Evolutionary conservation across 106 monocot species (phyloP).

Genomic region (Dendrobium chrysotoxum): DNA sequence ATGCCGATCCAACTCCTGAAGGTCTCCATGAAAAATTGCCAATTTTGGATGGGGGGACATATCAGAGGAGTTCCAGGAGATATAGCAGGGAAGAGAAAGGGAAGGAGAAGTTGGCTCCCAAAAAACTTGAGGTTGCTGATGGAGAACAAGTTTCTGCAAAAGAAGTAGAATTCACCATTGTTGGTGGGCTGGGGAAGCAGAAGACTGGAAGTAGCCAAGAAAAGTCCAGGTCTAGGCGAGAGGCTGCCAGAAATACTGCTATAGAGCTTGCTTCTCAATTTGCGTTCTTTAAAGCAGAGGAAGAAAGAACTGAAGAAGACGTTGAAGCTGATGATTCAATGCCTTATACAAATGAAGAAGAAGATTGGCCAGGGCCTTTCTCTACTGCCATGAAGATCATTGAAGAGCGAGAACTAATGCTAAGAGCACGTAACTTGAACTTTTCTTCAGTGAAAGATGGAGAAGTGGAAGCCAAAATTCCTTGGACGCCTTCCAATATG

Average conservation of each 20-base stretch:
- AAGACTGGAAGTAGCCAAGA: background rate
- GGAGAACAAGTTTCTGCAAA: background rate
- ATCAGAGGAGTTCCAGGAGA: background rate
- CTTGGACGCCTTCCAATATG: constrained; percentile 34
- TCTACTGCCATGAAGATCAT: constrained; percentile 56
- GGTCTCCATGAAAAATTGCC: background rate
- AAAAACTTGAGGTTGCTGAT: constrained; percentile 4
- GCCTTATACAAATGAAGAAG: constrained; percentile 6
- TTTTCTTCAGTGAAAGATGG: constrained; percentile 12
- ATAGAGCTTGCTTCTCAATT: constrained; percentile 41
- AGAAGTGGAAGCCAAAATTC: constrained; percentile 14
- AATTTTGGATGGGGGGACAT: background rate
- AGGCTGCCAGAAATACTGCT: constrained; percentile 34
- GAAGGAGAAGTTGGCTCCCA: constrained; percentile 34
- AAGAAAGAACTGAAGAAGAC: constrained; percentile 18
- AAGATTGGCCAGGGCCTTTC: constrained; percentile 75
- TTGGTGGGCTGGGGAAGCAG: background rate
- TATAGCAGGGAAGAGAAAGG: constrained; percentile 23
- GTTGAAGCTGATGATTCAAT: constrained; percentile 16
- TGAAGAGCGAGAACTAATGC: constrained; percentile 22
- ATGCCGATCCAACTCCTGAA: constrained; percentile 3
- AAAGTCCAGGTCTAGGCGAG: constrained; percentile 12
- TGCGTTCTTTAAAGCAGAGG: constrained; percentile 50
- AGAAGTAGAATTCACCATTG: constrained; percentile 4
- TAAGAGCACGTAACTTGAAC: constrained; percentile 12